These are phyloP conservation scores for Dothidotthia symphoricarpi DNA, from an alignment of 2,329 filamentous ascomycete species.

Conservation along the genomic window DNA sequence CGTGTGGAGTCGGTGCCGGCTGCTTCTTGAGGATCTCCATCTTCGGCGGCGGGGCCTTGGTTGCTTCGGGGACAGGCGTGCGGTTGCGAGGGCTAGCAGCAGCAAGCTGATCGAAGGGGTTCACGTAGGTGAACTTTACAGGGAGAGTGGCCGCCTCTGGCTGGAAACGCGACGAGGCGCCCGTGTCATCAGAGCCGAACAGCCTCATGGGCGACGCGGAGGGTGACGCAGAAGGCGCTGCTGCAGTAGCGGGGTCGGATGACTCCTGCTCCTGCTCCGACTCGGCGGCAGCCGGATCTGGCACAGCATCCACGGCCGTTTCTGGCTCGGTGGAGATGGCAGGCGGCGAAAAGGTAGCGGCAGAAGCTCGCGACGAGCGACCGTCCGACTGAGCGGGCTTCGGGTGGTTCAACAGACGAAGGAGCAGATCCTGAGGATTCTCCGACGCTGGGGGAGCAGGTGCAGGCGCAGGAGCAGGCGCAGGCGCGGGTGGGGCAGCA, in stretches of 20 bases:
- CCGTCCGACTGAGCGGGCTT: slow-evolving; percentile 46
- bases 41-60: slow-evolving; percentile 32
- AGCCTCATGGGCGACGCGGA: slow-evolving; percentile 31
- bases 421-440: slow-evolving; percentile 79
- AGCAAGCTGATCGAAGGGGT: slow-evolving; percentile 69
- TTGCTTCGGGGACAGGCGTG: slow-evolving; percentile 28
- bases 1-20: slow-evolving; percentile 40
- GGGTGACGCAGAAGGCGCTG: slow-evolving; percentile 23
- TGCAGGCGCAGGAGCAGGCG: slow-evolving; percentile 18
- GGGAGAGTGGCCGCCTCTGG: slow-evolving; percentile 31
- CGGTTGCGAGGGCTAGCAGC: slow-evolving; percentile 62
- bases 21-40: slow-evolving; percentile 47
- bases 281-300: slow-evolving; percentile 45
- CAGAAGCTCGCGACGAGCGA: slow-evolving; percentile 26
- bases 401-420: slow-evolving; percentile 79
- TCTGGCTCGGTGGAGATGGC: slow-evolving; percentile 40
- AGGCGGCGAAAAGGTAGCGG: slow-evolving; percentile 30
- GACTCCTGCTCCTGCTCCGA: slow-evolving; percentile 48
- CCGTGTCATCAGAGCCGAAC: slow-evolving; percentile 45
- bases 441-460: slow-evolving; percentile 42
- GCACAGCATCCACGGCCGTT: slow-evolving; percentile 43
- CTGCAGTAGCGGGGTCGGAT: slow-evolving; percentile 41
- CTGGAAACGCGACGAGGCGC: slow-evolving; percentile 34
- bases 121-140: slow-evolving; percentile 66
- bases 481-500: slow-evolving; percentile 30